Base-by-base conservation (phyloP, 1,284 basidiomycete genomes). In the Ceratorhiza oryzae-sativae region DNA sequence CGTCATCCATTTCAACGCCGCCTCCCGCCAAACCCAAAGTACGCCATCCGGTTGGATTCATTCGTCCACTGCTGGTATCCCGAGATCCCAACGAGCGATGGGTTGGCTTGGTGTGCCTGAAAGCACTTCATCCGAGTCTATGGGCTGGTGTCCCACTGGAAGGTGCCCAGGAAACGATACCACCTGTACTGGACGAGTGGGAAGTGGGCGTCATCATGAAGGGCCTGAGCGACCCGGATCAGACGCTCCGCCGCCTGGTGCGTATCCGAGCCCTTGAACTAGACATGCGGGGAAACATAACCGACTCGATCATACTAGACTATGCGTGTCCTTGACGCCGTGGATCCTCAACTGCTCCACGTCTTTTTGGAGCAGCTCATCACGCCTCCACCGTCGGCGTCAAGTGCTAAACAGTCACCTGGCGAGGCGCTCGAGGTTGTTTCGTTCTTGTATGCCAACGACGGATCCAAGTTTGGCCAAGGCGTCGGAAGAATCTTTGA, bases 31-130 rank as follows among this genome's bases (percentile, higher is more conserved):
- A 42, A 8, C 23, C 36, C 56, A 58, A 15, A 77, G 65, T 77
- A 72, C 56, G 46, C 82, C 82, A 34, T 81, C 85, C 71, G 76
- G 87, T 58, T 77, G 81, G 34, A 6, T 78, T 80, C 71, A 85
- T 93, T 61, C 86, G 87, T 8, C 81, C 83, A 61, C 80, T 90
- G 15, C 80, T 93, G 20, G 81, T 80, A 0, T 89, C 88, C 0
- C 77, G 80, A 3, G 82, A 86, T 53, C 81, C 84, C 0, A 89
- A 90, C 75, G 86, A 90, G 51, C 80, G 86, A 67, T 88, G 88
- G 79, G 75, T 88, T 13, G 91, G 91, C 75, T 77, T 93, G 10
- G 81, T 83, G 1, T 92, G 89, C 75, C 78, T 93, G 53, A 81
- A 84, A 41, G 85, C 82, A 53, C 74, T 92, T 12, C 84, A 88